Evolutionary conservation across 2,329 filamentous ascomycete genomes (phyloP), one percentile per base, ranked within the genome.

Genomic region (Colletotrichum eremochloae): DNA sequence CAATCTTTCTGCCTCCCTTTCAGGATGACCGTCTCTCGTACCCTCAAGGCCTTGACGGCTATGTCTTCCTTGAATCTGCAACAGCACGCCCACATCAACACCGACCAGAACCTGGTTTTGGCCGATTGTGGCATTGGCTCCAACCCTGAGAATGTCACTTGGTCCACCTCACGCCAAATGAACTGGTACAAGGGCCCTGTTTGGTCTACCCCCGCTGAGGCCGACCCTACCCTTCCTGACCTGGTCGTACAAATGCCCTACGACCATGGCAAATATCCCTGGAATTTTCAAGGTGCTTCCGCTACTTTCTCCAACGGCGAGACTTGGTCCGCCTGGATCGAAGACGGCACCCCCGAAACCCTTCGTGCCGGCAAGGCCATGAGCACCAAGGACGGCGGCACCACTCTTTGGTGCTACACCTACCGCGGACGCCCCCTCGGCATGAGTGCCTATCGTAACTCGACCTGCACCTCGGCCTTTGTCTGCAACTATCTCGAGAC

Each of bases 91-190:
- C 65, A 42, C 24, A 8, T 29, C 33, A 76, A 78, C 46, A 76
- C 76, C 44, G 77, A 79, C 18, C 82, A 82, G 73, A 79, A 84
- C 20, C 80, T 84, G 50, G 78, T 84, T 50, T 80, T 84, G 58
- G 82, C 82, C 40, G 82, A 84, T 64, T 84, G 82, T 67, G 82
- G 83, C 40, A 84, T 84, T 67, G 83, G 83, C 7, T 80, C 83
- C 70, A 83, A 84, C 75, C 76, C 79, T n/a, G 77, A 78, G 8
- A 80, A 84, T 52, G 76, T 79, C 12, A 78, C 77, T 44, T 84
- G 82, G 82, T 84, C 82, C 8, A 84, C 83, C 6, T 84, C 82
- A 56, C 82, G 82, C 52, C 82, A 84, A 74, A 81, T 84, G 76
- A 84, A 84, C 73, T 84, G 83, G 83, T 84, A 84, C 67, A 66